phyloP scores from a whole-genome alignment of 192 early-diverging fungal species.

The Podila horticola region DNA sequence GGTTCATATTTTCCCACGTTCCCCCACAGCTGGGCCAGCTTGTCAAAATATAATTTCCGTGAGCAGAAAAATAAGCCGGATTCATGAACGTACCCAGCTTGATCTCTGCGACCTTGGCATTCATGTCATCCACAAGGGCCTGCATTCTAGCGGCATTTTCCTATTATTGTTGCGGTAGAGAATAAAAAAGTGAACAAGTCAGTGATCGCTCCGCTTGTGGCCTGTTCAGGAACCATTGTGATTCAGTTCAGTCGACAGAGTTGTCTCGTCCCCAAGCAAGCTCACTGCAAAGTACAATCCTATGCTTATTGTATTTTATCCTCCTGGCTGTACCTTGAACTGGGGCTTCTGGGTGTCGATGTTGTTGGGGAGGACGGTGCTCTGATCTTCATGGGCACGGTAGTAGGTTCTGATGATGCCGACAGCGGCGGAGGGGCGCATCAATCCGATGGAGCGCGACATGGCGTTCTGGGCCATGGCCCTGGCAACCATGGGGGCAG shows the following conservation, averaged over 20 bases:
- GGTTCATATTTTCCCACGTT: not conserved
- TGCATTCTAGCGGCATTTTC: conserved; percentile 81
- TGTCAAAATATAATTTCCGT: conserved; percentile 7
- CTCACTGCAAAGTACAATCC: not conserved
- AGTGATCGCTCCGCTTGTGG: too few relatives aligned
- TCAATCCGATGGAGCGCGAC: conserved; percentile 27
- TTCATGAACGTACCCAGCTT: conserved; percentile 69
- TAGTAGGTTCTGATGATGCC: conserved; percentile 43
- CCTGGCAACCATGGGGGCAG: conserved; percentile 38
- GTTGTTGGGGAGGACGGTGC: conserved; percentile 73
- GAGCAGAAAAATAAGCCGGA: not conserved
- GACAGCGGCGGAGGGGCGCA: conserved; percentile 46
- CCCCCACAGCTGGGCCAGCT: not conserved
- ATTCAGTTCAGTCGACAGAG: not conserved
- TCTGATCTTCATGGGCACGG: conserved; percentile 59
- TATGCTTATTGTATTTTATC: too few relatives aligned
- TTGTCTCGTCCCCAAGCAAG: not conserved
- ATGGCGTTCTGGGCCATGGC: conserved; percentile 24
- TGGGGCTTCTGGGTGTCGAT: conserved; percentile 72
- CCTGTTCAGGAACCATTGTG: not conserved
- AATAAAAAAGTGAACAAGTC: not conserved
- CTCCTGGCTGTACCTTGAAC: conserved; percentile 70
- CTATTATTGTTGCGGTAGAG: conserved; percentile 47
- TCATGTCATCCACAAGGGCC: conserved; percentile 71
- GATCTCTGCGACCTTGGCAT: conserved; percentile 72